Evolutionary conservation across 192 early-diverging fungal genomes (phyloP).

Genomic region (Coemansia sp.): DNA sequence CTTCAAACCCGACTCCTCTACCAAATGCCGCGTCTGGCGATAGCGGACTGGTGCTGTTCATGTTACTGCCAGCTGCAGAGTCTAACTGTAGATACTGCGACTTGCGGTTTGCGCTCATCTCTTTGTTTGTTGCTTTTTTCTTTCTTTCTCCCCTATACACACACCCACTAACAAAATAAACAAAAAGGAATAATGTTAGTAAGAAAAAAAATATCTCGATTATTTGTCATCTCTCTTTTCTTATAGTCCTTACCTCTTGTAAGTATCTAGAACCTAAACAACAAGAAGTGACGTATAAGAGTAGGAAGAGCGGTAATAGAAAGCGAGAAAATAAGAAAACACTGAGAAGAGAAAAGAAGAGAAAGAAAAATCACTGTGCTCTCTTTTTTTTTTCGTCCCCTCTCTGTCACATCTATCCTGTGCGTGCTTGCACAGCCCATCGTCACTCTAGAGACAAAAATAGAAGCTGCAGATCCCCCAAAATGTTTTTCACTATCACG

Average conservation of each 20-base stretch:
- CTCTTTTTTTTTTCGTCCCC: not conserved
- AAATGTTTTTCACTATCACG: not conserved
- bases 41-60: constrained; percentile 11
- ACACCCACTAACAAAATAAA: not conserved
- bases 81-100: constrained; percentile 39
- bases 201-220: too few relatives aligned
- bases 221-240: too few relatives aligned
- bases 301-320: not conserved
- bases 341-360: not conserved
- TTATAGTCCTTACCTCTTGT: not conserved
- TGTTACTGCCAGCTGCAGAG: constrained; percentile 2
- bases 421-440: not conserved
- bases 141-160: too few relatives aligned
- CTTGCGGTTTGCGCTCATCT: constrained; percentile 36
- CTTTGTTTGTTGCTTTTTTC: not conserved
- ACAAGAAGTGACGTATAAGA: not conserved
- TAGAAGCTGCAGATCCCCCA: not conserved
- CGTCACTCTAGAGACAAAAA: constrained; percentile 1
- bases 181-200: too few relatives aligned
- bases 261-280: not conserved
- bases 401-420: not conserved
- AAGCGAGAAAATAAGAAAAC: not conserved
- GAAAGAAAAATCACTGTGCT: not conserved
- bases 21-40: constrained; percentile 36
- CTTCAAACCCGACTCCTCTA: constrained; percentile 50